phyloP scores from a whole-genome alignment of 2,329 filamentous ascomycete species.

The Leptographium galeiforme region DNA sequence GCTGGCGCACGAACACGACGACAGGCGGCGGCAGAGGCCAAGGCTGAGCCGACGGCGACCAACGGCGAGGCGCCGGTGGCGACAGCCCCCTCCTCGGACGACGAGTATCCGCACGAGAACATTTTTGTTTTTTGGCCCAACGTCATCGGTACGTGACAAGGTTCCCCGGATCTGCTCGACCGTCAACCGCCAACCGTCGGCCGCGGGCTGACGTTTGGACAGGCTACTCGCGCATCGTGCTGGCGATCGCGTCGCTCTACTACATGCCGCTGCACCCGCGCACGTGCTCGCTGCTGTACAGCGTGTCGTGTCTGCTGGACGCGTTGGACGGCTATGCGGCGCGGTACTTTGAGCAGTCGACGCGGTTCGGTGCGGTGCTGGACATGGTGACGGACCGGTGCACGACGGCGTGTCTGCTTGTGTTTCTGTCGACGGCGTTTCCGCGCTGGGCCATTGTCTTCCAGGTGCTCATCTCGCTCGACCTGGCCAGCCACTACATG shows the following conservation, averaged over 20 bases:
- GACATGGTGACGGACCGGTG: constrained; percentile 99
- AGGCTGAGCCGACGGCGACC: not conserved
- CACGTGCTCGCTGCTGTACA: constrained; percentile 85
- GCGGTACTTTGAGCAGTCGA: constrained; percentile 76
- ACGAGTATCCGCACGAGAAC: constrained; percentile 44
- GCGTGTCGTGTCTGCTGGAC: constrained; percentile 86
- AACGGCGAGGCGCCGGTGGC: constrained; percentile 24
- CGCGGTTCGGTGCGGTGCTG: constrained; percentile 87
- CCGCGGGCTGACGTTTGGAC: not conserved
- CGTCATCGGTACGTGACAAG: constrained; percentile 70
- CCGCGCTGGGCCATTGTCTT: constrained; percentile 90
- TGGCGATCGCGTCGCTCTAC: constrained; percentile 84
- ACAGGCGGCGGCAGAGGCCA: constrained; percentile 14
- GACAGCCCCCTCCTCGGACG: constrained; percentile 14
- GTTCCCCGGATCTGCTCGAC: no score
- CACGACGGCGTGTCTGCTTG: constrained; percentile 86
- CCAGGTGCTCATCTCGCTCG: constrained; percentile 82
- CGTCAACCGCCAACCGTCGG: no score
- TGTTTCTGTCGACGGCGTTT: constrained; percentile 90
- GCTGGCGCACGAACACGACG: constrained; percentile 16
- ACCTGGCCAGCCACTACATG: constrained; percentile 94
- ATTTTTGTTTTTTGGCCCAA: constrained; percentile 75
- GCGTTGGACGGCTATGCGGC: constrained; percentile 93
- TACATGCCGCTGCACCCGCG: constrained; percentile 99
- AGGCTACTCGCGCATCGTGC: constrained; percentile 68